Percentiles rank a stretch among this genome's conserved stretches.
Evolutionary conservation across 768 basidiomycete species (phyloP).

Genomic region (Mrakia hoshinonis): DNA sequence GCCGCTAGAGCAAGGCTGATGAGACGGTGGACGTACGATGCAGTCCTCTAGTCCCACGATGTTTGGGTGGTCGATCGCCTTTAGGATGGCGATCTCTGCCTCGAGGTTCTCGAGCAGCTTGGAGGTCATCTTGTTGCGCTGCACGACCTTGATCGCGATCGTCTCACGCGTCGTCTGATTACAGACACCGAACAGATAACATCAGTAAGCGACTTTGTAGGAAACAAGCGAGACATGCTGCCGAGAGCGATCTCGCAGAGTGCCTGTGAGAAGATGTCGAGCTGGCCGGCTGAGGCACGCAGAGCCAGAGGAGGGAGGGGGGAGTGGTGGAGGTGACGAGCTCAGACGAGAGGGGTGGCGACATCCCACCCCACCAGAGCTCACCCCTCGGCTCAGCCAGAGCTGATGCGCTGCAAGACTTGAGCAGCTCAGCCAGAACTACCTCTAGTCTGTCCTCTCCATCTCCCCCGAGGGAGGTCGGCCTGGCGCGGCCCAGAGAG

Average conservation of each 20-base stretch:
- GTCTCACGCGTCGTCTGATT: slow-evolving; percentile 62
- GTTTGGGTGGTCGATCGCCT: slow-evolving; percentile 82
- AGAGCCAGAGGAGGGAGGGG: neutral
- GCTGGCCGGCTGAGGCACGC: neutral
- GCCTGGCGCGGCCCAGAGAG: too few species aligned
- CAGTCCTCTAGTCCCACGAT: slow-evolving; percentile 89
- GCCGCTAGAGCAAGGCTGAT: neutral
- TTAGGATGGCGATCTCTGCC: slow-evolving; percentile 93
- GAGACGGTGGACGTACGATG: slow-evolving; percentile 51
- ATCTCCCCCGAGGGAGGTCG: too few species aligned
- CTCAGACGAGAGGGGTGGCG: neutral
- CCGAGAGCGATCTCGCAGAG: too few species aligned
- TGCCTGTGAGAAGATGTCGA: too few species aligned
- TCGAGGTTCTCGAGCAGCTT: slow-evolving; percentile 97
- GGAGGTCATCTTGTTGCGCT: slow-evolving; percentile 71
- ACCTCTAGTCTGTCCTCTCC: too few species aligned
- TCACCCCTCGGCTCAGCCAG: neutral
- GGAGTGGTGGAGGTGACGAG: neutral
- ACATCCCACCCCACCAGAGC: neutral
- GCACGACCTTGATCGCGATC: slow-evolving; percentile 92
- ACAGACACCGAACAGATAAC: neutral
- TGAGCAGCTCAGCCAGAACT: too few species aligned
- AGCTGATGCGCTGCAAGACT: too few species aligned
- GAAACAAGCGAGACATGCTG: too few species aligned
- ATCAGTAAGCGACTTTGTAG: neutral